Base-by-base conservation (phyloP, 1,139 yeast genomes). In the Zhuliangozyma parablackwelliae region DNA sequence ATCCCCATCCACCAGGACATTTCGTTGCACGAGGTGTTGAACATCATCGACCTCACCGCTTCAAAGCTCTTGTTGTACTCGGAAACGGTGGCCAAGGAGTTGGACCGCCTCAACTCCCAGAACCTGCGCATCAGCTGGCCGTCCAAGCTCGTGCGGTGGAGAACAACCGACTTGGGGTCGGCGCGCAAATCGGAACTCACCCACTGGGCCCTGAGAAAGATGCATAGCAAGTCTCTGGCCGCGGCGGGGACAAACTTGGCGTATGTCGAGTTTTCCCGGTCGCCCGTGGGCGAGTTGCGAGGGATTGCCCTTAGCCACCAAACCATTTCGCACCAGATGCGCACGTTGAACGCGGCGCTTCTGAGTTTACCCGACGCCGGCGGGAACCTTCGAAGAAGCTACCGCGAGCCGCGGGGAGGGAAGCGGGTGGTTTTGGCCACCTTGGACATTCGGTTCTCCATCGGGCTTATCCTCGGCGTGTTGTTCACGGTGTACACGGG, bases 241-340 rank as follows among this genome's bases (percentile, higher is more conserved):
- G n/a, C 37, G 25, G 35, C 31, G 30, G 24, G 24, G 24, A 53
- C 62, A 10, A 95, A 87, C 53, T 65, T 92, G 43, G 97, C 97
- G 0, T 94, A 94, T 53, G 90, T 94, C 21, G 98, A 94, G 59
- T 94, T 85, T 55, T 80, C 95, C 0, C 74, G 94, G 48, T 84
- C 95, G 2, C 95, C 97, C 0, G 78, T 87, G 13, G 97, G 97
- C 2, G 95, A 90, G 48, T 63, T 89, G 27, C 73, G 96, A 38
- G 99, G 99, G 6, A 95, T 94, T 29, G 96, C 95, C 1, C 75
- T 94, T 55, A 84, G 94, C 26, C 97, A 92, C 53, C 70, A 88
- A 42, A 89, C 96, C 0, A 76, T 94, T 12, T 72, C 85, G 51
- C 94, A 88, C 50, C 98, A 92, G 55, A 87, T 92, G 92, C 74